A percentile compares a stretch with the other conserved stretches of the same genome.
phyloP scores from a whole-genome alignment of 2,329 filamentous ascomycete species.

The Venturia carpophila region DNA sequence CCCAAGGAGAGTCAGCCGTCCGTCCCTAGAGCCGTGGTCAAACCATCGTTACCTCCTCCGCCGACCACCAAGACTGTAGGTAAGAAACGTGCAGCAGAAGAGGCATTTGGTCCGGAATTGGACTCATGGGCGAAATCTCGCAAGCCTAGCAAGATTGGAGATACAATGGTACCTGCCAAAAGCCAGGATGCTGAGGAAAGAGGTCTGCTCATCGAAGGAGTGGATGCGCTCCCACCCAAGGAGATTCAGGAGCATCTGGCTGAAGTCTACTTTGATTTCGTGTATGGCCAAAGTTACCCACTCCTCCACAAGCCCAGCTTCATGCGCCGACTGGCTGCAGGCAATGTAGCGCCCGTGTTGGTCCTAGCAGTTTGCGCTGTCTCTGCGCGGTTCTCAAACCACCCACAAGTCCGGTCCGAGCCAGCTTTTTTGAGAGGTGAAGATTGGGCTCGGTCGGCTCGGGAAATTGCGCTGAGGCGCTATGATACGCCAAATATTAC shows the following conservation, averaged over 20 bases:
- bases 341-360: slow-evolving; percentile 78
- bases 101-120: slow-evolving; percentile 78
- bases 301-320: slow-evolving; percentile 95
- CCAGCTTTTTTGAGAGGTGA: slow-evolving; percentile 84
- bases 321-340: slow-evolving; percentile 76
- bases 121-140: slow-evolving; percentile 67
- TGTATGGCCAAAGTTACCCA: slow-evolving; percentile 93
- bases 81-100: slow-evolving; percentile 68
- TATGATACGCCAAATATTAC: slow-evolving; percentile 97
- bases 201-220: slow-evolving; percentile 71
- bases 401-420: slow-evolving; percentile 67
- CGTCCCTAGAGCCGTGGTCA: slow-evolving; percentile 75
- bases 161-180: slow-evolving; percentile 44
- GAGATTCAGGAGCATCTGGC: slow-evolving; percentile 90
- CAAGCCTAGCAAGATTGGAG: slow-evolving; percentile 41
- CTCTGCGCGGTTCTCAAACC: slow-evolving; percentile 87
- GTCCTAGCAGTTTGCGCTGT: slow-evolving; percentile 92
- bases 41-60: slow-evolving; percentile 59
- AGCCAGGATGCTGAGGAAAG: slow-evolving; percentile 60
- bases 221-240: slow-evolving; percentile 70
- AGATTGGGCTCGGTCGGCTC: slow-evolving; percentile 80
- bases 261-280: slow-evolving; percentile 89
- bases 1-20: slow-evolving; percentile 72
- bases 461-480: slow-evolving; percentile 75
- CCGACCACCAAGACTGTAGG: slow-evolving; percentile 45